Base-by-base conservation (phyloP, 164 flowering plant genomes). In the Annona squamosa region DNA sequence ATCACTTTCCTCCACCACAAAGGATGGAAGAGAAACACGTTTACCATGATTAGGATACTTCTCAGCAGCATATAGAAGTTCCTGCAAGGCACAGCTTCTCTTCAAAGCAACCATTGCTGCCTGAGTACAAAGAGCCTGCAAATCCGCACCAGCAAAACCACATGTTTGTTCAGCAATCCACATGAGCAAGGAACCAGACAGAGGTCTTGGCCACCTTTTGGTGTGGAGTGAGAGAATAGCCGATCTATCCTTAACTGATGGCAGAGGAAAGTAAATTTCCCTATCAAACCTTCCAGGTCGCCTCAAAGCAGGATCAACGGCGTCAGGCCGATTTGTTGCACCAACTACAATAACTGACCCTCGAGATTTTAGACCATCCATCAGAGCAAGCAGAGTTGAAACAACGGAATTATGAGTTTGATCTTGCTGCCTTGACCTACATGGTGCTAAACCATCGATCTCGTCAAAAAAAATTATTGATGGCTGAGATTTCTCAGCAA, bases 401-500 rank as follows among this genome's bases (percentile, higher is more conserved):
- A 95, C 98, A 79, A 95, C 99, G 18, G 99, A 95, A 81, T 85
- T 91, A 79, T 95, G 99, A n/a, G 99, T 95, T 83, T 95, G 99
- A 84, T 95, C 99, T 84, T 90, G 98, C 81, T 89, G 91, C 83
- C 87, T 87, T 45, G 92, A 84, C 46, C 97, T 91, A 46, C 83
- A 68, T 69, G 99, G 99, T 52, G 99, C 97, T 77, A 95, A 79
- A 16, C 99, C 99, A 83, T 95, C 99, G 76, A 95, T 95, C 81
- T 95, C 99, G 84, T 95, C 99, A 80, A 95, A 95, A 79, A 95
- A 95, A 69, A 95, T 95, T 67, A 95, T 90, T 56, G 99, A 95
- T 57, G 99, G 99, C 74, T 95, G 99, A 81, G 91, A 91, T 83
- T 73, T 93, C 84, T 95, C 99, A 71, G 98, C 98, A 82, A 95